Evolutionary conservation across 108 stramenopile genomes (phyloP), one percentile per base, ranked within the genome.

Genomic region (Aurantiochytrium sp.): DNA sequence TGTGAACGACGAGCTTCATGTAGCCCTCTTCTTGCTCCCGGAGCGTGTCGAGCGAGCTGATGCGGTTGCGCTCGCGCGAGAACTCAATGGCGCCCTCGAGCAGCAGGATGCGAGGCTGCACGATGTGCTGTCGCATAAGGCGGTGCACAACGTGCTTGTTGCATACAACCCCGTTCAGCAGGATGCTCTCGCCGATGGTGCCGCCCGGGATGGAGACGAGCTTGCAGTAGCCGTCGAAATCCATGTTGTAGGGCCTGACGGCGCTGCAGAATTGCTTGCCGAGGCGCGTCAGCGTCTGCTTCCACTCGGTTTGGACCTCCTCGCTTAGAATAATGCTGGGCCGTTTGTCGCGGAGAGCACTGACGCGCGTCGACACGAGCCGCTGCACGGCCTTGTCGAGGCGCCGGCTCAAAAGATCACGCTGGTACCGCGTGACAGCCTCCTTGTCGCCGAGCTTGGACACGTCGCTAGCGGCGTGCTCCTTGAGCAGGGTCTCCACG

Each of bases 1-100:
- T 81, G 69, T 45, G 69, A 4, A 81, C 69, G 6, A 81, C 69
- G 15, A 81, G 69, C 42, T 81, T 8, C 69, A 81, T 81, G 69
- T 81, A 81, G 37, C 22, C 19, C 1, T n/a, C 15, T 22, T 81
- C 69, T 45, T 81, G 69, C 69, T 81, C 69, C 4, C 69, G 37
- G 19, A 81, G 1, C 22, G 69, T 81, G 42, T 81, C 69, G 22
- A 81, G 69, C 4, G 69, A 81, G 42, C 41, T 45, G n/a, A 81
- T 81, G n/a, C 69, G 37, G 36, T 15, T 45, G 21, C 42, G 37
- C 24, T 81, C 69, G 4, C 69, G 69, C 22, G 42, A 45, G 22
- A 81, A 81, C 42, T 81, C 69, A 1, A 81, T 81, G 19, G 69
- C 69, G 69, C 69, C 69, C 27, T 39, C 37, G n/a, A 81, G 37